Conservation (phyloP, 768 basidiomycete genomes). For the Mycena metata region DNA sequence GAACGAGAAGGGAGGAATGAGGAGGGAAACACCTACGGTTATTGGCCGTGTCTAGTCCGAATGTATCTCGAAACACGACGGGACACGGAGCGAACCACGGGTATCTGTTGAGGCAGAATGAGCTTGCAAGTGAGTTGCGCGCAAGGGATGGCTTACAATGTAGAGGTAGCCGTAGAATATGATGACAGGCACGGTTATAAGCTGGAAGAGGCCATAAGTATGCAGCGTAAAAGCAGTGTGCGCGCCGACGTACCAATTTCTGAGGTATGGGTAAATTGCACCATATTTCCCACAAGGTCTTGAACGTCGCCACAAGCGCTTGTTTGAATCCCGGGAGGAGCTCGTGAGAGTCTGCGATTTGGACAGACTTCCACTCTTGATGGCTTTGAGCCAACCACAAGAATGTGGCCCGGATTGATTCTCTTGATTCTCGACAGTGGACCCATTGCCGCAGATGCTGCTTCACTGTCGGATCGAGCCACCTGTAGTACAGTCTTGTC, state of each 20-base stretch:
- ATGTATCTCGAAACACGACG: not conserved
- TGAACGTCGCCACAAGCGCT: too few species aligned
- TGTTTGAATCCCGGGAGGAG: not conserved
- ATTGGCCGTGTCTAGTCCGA: not conserved
- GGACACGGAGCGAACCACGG: too few species aligned
- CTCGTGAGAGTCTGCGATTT: not conserved
- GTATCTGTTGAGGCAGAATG: not conserved
- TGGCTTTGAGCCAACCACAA: too few species aligned
- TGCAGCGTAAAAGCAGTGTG: too few species aligned
- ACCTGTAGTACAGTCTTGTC: too few species aligned
- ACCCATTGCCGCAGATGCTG: too few species aligned
- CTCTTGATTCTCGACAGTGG: too few species aligned
- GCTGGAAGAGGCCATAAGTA: not conserved
- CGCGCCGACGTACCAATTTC: not conserved
- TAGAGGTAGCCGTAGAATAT: slow-evolving; percentile 2
- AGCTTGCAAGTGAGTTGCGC: not conserved
- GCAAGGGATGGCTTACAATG: not conserved
- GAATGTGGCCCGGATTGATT: too few species aligned
- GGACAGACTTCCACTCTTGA: too few species aligned
- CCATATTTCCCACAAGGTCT: not conserved
- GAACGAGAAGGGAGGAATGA: not conserved
- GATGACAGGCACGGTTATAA: not conserved
- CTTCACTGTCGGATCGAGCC: too few species aligned
- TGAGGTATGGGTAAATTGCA: not conserved
- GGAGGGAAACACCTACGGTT: not conserved